These are phyloP conservation scores for Diaporthe sp. DNA, from an alignment of 2,329 filamentous ascomycete species.

Conservation along the genomic window DNA sequence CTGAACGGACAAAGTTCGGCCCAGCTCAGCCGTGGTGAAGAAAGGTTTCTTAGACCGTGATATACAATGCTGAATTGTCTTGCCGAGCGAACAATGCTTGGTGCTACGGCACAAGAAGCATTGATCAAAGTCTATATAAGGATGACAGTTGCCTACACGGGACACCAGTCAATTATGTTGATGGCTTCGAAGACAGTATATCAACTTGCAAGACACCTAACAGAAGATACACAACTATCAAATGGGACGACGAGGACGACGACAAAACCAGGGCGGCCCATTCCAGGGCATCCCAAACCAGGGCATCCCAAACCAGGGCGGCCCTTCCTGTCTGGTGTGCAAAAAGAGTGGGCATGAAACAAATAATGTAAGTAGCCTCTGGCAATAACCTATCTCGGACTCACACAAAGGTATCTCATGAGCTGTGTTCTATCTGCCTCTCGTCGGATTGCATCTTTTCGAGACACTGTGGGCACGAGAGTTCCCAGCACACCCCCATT, in stretches of 20 bases:
- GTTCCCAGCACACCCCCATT: background rate
- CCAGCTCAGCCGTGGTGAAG: constrained; percentile 1
- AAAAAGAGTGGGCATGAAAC: background rate
- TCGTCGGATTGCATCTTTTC: background rate
- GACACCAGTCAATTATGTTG: background rate
- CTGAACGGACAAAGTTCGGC: background rate
- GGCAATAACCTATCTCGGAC: background rate
- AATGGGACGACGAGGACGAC: background rate
- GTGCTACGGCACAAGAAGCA: background rate
- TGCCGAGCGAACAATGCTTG: constrained; percentile 4
- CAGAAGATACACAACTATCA: background rate
- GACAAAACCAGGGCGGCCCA: background rate
- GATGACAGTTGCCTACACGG: background rate
- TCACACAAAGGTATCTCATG: background rate
- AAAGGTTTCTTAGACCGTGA: background rate
- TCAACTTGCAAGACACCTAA: background rate
- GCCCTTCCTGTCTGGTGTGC: background rate
- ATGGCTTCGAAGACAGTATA: background rate
- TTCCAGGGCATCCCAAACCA: too few relatives aligned
- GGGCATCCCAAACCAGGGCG: too few relatives aligned
- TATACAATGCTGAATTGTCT: constrained; percentile 19
- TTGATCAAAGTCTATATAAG: background rate
- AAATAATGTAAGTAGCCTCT: background rate
- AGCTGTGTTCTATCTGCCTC: background rate
- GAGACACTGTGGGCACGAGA: background rate